Base-by-base conservation (phyloP, 2,329 filamentous ascomycete genomes). In the Thielaviopsis musarum region DNA sequence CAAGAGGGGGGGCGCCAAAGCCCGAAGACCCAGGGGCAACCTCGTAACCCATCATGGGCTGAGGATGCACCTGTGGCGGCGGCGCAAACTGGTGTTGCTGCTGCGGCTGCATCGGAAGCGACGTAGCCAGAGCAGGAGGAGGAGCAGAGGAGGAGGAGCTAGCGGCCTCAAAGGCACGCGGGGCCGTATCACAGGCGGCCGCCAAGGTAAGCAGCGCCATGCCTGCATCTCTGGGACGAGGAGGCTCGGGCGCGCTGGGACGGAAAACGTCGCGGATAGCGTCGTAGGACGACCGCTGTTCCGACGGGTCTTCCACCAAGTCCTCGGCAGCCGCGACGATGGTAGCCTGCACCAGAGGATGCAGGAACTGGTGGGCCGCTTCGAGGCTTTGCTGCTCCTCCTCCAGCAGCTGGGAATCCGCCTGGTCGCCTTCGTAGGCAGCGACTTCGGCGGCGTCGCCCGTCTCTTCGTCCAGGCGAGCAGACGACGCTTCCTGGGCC, bases 231-330 rank as follows among this genome's bases (percentile, higher is more conserved):
- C 62, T 61, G 24, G 54, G 56, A 15, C 62, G 56, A 22, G 58
- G 59, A 21, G 71, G 69, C 59, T 69, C 70, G 7, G 69, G 67
- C 58, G 70, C 66, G 52, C 56, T 59, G 54, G 58, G 53, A 49
- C 62, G 70, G 62, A 74, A 74, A 30, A 74, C 69, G 60, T 74
- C 73, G n/a, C 68, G 64, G 30, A 69, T 66, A n/a, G 68, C 67
- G 52, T 69, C 68, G 54, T 69, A 69, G 5, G 64, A 52, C 41
- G 53, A 59, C 19, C 56, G 56, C 17, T 55, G 61, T 48, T 61
- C 59, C 5, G 54, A 60, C 15, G 56, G 34, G 13, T 61, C 59
- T 41, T 61, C 56, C 22, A n/a, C 56, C 19, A 59, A 15, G 34
- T 58, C 56, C 30, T 61, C 57, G n/a, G 59, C 61, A 15, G 54